Evolutionary conservation across 2,329 filamentous ascomycete genomes (phyloP).

Genomic region (Beauveria scarabaeidicola): DNA sequence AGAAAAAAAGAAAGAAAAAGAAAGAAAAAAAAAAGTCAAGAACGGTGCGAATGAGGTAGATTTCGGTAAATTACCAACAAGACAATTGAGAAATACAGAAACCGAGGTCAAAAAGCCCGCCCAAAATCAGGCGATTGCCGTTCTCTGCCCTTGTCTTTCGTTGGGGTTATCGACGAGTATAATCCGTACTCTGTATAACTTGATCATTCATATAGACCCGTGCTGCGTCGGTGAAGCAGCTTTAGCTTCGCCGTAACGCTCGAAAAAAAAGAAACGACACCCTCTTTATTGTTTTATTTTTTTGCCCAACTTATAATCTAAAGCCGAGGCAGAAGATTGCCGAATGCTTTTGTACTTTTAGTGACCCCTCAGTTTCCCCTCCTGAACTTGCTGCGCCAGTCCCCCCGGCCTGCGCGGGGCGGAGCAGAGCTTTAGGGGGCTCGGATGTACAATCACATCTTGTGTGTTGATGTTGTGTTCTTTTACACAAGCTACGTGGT

Average conservation of each 20-base stretch:
- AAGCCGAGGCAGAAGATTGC: conserved; percentile 8
- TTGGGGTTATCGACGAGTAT: background rate
- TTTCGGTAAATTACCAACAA: too few species aligned
- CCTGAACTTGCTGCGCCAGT: background rate
- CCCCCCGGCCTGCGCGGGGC: too few species aligned
- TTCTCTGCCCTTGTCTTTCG: background rate
- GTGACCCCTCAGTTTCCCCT: conserved; percentile 10
- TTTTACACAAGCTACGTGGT: background rate
- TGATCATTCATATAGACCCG: background rate
- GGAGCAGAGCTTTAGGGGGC: too few species aligned
- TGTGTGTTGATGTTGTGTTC: background rate
- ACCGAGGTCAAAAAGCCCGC: background rate
- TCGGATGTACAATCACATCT: too few species aligned
- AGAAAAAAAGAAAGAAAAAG: too few species aligned
- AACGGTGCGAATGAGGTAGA: too few species aligned
- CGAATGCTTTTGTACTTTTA: background rate
- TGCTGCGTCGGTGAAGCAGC: background rate
- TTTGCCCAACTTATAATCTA: background rate
- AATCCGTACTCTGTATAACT: too few species aligned
- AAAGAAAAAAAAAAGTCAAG: too few species aligned
- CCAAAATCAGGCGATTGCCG: background rate
- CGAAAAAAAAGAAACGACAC: background rate
- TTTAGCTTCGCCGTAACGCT: background rate
- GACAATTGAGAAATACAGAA: background rate
- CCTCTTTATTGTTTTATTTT: background rate